phyloP scores from a whole-genome alignment of 768 basidiomycete genomes.

The Suillus americanus region DNA sequence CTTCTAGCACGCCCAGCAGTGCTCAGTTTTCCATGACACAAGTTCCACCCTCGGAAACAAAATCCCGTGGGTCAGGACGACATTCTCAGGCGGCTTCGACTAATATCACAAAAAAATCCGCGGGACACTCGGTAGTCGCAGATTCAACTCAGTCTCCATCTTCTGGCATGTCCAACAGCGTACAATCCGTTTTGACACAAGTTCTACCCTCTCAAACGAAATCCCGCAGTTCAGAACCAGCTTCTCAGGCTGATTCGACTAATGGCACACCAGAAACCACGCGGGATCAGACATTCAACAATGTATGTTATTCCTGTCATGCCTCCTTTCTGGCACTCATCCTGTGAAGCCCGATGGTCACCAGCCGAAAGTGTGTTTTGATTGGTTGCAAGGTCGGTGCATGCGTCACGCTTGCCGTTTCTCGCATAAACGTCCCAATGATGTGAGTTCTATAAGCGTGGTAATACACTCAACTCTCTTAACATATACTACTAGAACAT shows the following conservation, averaged over 20 bases:
- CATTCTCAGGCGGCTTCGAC: not conserved
- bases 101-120: no score
- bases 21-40: not conserved
- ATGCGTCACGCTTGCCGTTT: rapidly evolving
- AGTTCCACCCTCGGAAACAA: not conserved
- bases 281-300: not conserved
- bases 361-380: not conserved
- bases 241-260: not conserved
- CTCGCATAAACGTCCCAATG: not conserved
- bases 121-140: not conserved
- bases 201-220: not conserved
- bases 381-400: not conserved
- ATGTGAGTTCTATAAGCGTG: not conserved
- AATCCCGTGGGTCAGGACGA: not conserved
- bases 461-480: not conserved
- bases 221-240: not conserved
- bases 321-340: not conserved
- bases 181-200: not conserved
- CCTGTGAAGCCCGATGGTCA: not conserved
- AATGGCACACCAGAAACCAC: not conserved
- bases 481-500: not conserved
- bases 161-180: not conserved
- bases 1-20: not conserved
- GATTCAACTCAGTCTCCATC: not conserved
- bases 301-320: not conserved